These are phyloP conservation scores for Leccinum variicolor DNA, from an alignment of 768 basidiomycete species.

Conservation along the genomic window DNA sequence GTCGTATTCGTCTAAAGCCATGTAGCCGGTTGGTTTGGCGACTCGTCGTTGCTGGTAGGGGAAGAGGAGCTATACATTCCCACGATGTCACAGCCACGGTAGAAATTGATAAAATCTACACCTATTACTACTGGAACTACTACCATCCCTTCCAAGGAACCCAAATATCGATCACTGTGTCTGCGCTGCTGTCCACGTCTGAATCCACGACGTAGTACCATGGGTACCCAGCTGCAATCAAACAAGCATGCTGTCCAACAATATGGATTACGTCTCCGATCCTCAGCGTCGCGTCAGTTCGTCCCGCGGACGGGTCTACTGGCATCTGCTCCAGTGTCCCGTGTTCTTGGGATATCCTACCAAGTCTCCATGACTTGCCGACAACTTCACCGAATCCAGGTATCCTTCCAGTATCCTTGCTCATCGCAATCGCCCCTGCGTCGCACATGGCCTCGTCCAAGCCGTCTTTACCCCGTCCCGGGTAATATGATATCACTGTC, in stretches of 20 bases:
- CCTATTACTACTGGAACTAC: too few relatives aligned
- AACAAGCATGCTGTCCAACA: constrained; percentile 82
- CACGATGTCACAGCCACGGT: constrained; percentile 13
- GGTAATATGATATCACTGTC: constrained; percentile 78
- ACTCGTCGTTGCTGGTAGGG: background rate
- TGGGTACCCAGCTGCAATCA: constrained; percentile 74
- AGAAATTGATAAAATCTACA: too few relatives aligned
- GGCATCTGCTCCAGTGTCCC: constrained; percentile 55
- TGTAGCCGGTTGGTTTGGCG: constrained; percentile 19
- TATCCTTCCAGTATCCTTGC: constrained; percentile 78
- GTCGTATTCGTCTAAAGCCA: constrained; percentile 65
- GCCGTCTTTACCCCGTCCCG: constrained; percentile 57
- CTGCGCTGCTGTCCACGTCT: constrained; percentile 42
- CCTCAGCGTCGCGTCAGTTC: constrained; percentile 32
- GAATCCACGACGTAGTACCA: constrained; percentile 86
- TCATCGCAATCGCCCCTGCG: constrained; percentile 82
- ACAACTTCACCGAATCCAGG: constrained; percentile 71
- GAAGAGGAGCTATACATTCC: constrained; percentile 14
- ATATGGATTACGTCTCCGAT: constrained; percentile 68
- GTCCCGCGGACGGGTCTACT: constrained; percentile 6
- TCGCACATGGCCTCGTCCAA: constrained; percentile 79
- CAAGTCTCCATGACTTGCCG: constrained; percentile 60
- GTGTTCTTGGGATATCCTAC: constrained; percentile 75
- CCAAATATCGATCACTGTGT: constrained; percentile 74
- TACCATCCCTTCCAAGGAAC: constrained; percentile 92